Evolutionary conservation across 2,329 filamentous ascomycete genomes (phyloP).

Genomic region (Aspergillus fructus): DNA sequence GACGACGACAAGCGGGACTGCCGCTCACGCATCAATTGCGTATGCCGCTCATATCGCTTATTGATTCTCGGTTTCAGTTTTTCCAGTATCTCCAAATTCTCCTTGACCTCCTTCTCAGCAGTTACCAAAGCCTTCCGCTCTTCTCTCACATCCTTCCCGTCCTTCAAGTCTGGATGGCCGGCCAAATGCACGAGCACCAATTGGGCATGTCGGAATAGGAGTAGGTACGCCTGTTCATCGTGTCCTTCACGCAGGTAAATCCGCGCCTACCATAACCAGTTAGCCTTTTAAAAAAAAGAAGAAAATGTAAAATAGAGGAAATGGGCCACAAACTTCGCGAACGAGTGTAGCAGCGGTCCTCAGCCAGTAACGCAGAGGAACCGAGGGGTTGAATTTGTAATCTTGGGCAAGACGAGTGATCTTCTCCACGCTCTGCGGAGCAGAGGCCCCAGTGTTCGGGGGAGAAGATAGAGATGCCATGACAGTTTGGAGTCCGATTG

Average conservation of each 20-base stretch:
- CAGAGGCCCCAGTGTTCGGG: conserved; percentile 28
- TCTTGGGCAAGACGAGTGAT: conserved; percentile 72
- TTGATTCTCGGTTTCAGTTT: conserved; percentile 76
- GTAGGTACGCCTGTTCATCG: conserved; percentile 81
- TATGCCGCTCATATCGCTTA: conserved; percentile 67
- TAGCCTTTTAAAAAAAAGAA: background rate
- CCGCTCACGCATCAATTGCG: conserved; percentile 50
- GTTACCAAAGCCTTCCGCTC: conserved; percentile 53
- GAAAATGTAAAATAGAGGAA: too few relatives aligned
- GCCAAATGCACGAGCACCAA: conserved; percentile 76
- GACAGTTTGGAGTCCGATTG: background rate
- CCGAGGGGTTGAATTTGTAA: conserved; percentile 76
- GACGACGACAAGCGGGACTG: conserved; percentile 43
- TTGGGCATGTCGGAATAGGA: conserved; percentile 84
- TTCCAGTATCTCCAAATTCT: conserved; percentile 71
- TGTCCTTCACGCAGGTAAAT: conserved; percentile 86
- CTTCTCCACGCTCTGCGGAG: conserved; percentile 72
- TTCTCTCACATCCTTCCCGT: conserved; percentile 58
- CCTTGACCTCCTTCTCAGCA: conserved; percentile 62
- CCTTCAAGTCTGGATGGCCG: conserved; percentile 72
- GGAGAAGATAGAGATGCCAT: conserved; percentile 27
- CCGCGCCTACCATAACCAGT: conserved; percentile 59
- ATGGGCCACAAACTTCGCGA: conserved; percentile 65
- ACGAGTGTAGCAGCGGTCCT: conserved; percentile 75
- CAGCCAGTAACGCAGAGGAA: conserved; percentile 78